phyloP scores from a whole-genome alignment of 805 yeast species.

The Priceomyces carsonii region DNA sequence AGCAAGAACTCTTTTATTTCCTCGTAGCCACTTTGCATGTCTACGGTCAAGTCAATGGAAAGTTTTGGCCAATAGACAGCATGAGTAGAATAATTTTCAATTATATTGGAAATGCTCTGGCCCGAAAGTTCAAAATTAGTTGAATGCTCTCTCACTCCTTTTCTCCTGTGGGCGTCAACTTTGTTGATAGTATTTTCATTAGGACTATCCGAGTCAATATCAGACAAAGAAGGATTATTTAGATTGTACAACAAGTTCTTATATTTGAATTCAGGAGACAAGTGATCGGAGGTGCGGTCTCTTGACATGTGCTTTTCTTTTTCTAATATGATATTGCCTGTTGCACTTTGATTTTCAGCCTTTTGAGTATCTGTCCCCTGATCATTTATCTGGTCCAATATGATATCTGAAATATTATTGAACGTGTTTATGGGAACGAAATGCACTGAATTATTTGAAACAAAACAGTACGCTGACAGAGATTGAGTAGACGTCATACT shows the following conservation, averaged over 20 bases:
- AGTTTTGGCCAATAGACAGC: constrained; percentile 51
- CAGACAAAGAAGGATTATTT: constrained; percentile 39
- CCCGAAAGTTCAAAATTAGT: constrained; percentile 5
- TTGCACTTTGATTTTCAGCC: constrained; percentile 3
- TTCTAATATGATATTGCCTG: too few species aligned
- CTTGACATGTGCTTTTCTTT: not conserved
- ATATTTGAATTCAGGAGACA: constrained; percentile 16
- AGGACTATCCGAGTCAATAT: constrained; percentile 25
- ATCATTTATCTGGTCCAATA: constrained; percentile 3
- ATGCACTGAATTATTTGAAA: constrained; percentile 24
- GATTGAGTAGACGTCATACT: constrained; percentile 6
- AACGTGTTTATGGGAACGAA: constrained; percentile 25
- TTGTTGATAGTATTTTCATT: constrained; percentile 4
- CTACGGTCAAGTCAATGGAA: constrained; percentile 39
- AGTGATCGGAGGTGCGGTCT: constrained; percentile 2
- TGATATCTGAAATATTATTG: constrained; percentile 12
- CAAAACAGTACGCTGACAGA: constrained; percentile 29
- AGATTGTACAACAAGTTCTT: constrained; percentile 34
- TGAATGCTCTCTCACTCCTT: constrained; percentile 3
- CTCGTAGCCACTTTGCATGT: constrained; percentile 29
- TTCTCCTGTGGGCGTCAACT: too few species aligned
- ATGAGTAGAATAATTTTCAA: constrained; percentile 40
- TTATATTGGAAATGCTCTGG: constrained; percentile 8
- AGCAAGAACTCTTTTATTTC: constrained; percentile 41
- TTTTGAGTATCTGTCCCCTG: constrained; percentile 2